Conservation (phyloP, 2,329 filamentous ascomycete genomes). For the Curvularia sp. region DNA sequence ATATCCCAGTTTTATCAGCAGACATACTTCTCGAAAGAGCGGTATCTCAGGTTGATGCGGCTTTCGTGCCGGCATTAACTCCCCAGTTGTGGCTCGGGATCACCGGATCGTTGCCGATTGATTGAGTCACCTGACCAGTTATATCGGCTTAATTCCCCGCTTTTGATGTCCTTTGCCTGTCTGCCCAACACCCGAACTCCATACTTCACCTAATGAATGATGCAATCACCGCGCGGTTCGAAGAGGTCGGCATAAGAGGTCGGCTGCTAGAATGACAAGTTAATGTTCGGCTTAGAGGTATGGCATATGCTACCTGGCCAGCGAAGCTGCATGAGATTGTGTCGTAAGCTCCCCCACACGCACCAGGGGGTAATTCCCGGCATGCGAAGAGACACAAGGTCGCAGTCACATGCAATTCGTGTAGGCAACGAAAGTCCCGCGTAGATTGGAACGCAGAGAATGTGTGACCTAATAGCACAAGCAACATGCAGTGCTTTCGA, state of each 20-base stretch:
- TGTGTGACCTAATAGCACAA: too few relatives aligned
- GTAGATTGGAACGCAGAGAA: too few relatives aligned
- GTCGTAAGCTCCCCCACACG: neutral
- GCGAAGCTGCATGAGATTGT: neutral
- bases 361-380: too few relatives aligned
- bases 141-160: neutral
- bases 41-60: neutral
- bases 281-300: neutral
- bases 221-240: neutral
- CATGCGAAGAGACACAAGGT: too few relatives aligned
- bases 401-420: too few relatives aligned
- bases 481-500: too few relatives aligned
- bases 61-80: neutral
- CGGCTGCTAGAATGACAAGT: neutral
- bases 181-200: neutral
- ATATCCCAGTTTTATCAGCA: neutral
- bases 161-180: neutral
- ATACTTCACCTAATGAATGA: neutral
- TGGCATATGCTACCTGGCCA: neutral
- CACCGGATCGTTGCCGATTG: neutral
- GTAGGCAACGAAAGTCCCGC: too few relatives aligned
- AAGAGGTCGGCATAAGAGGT: neutral
- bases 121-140: neutral
- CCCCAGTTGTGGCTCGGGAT: neutral
- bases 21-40: neutral